Evolutionary conservation across 2,329 filamentous ascomycete species (phyloP).

Genomic region (Coccinonectria pachysandricola): DNA sequence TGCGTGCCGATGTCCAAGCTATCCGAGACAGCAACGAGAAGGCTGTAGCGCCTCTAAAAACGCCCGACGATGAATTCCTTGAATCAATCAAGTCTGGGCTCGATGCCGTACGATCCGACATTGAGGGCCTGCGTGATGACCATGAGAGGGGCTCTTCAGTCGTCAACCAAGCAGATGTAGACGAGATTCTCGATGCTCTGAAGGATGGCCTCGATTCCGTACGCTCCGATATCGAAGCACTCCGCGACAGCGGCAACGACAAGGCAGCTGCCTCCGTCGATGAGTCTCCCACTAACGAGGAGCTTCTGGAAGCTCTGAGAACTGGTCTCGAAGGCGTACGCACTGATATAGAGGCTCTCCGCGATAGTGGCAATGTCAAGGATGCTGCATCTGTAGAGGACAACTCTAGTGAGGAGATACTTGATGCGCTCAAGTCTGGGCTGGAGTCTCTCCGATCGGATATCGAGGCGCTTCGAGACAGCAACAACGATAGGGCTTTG

Average conservation of each 20-base stretch:
- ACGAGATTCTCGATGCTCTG: conserved; percentile 75
- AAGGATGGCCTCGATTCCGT: conserved; percentile 67
- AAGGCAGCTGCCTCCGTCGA: conserved; percentile 48
- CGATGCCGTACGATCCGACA: conserved; percentile 58
- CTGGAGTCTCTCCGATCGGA: conserved; percentile 63
- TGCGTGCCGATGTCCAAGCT: conserved; percentile 68
- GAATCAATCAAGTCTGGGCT: conserved; percentile 70
- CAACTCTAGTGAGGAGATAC: conserved; percentile 56
- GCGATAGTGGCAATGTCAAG: conserved; percentile 49
- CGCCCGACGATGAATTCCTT: conserved; percentile 76
- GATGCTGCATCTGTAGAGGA: conserved; percentile 20
- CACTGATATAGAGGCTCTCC: conserved; percentile 1
- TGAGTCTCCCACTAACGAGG: conserved; percentile 52
- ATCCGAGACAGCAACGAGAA: conserved; percentile 56
- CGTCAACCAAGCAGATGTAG: conserved; percentile 62
- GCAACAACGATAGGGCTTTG: conserved; percentile 37
- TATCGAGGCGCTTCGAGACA: conserved; percentile 61
- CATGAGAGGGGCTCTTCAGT: conserved; percentile 48
- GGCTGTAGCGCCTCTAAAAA: conserved; percentile 50
- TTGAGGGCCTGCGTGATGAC: conserved; percentile 56
- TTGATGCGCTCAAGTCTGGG: conserved; percentile 74
- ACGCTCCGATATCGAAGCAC: conserved; percentile 58
- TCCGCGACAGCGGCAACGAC: conserved; percentile 59
- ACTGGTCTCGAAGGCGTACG: conserved; percentile 52
- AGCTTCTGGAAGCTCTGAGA: conserved; percentile 71